These are phyloP conservation scores for Bipolaris bicolor DNA, from an alignment of 2,329 filamentous ascomycete genomes.

Conservation along the genomic window DNA sequence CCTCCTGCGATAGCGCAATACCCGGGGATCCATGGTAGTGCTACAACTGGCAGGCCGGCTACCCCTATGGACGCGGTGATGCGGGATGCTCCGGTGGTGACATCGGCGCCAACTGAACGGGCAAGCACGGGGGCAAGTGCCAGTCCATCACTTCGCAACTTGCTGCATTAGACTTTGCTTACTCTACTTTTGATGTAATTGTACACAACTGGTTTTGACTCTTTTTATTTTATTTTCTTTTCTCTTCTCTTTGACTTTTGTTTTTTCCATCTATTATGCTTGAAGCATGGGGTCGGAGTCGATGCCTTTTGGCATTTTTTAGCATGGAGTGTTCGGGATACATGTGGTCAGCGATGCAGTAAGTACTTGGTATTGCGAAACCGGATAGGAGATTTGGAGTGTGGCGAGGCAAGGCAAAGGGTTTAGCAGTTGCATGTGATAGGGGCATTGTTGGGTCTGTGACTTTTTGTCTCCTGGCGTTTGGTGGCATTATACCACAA, in stretches of 20 bases:
- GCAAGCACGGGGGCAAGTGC: conserved; percentile 52
- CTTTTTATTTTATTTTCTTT: conserved; percentile 11
- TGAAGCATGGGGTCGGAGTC: conserved; percentile 31
- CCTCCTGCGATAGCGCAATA: conserved; percentile 33
- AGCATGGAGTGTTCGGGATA: conserved; percentile 20
- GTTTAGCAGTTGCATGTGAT: conserved; percentile 14
- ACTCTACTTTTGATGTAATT: conserved; percentile 10
- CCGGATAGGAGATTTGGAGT: conserved; percentile 4
- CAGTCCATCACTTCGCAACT: conserved; percentile 56
- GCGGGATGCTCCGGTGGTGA: conserved; percentile 38
- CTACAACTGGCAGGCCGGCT: conserved; percentile 42
- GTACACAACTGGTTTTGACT: conserved; percentile 6
- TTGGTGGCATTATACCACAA: conserved; percentile 41
- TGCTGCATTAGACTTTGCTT: conserved; percentile 50
- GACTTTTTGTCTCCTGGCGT: conserved; percentile 20
- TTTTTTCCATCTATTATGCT: conserved; percentile 13
- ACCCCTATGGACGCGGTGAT: conserved; percentile 45
- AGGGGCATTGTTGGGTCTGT: conserved; percentile 23
- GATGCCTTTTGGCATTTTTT: conserved; percentile 20
- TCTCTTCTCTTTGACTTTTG: conserved; percentile 12
- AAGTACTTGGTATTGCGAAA: conserved; percentile 21
- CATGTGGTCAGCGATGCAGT: conserved; percentile 7
- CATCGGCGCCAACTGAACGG: conserved; percentile 38
- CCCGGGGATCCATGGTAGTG: conserved; percentile 38
- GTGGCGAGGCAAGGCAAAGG: conserved; percentile 14